phyloP scores from a whole-genome alignment of 306 rosid genomes.

The Chamaecrista fasciculata region DNA sequence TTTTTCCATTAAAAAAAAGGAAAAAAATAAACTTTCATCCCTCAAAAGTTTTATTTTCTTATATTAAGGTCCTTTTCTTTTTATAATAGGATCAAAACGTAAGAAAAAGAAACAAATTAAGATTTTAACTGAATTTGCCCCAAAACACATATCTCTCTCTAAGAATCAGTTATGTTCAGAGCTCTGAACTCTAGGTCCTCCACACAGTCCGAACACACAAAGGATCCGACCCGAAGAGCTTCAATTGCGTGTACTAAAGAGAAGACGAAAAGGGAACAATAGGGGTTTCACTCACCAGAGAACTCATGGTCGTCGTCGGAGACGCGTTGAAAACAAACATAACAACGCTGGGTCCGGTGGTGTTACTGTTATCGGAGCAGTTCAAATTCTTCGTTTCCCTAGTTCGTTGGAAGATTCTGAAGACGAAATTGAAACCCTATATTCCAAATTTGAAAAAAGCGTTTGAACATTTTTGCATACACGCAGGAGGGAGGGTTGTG shows the following conservation, averaged over 20 bases:
- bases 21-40: too few species aligned
- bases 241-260: conserved; percentile 72
- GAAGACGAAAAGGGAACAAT: conserved; percentile 63
- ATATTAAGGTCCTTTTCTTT: too few species aligned
- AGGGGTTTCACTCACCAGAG: conserved; percentile 73
- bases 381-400: conserved; percentile 55
- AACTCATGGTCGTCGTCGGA: conserved; percentile 85
- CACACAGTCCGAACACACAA: conserved; percentile 92
- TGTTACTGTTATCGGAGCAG: conserved; percentile 77
- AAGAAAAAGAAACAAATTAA: too few species aligned
- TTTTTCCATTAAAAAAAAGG: too few species aligned
- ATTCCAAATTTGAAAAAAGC: conserved; percentile 87
- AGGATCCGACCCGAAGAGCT: conserved; percentile 64
- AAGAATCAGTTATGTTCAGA: too few species aligned
- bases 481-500: too few species aligned
- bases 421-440: conserved; percentile 59
- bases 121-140: too few species aligned
- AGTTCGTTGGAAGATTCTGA: conserved; percentile 47
- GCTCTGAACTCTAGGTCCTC: too few species aligned
- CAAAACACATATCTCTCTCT: too few species aligned
- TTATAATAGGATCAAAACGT: too few species aligned
- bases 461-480: conserved; percentile 89
- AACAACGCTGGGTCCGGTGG: conserved; percentile 80
- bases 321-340: conserved; percentile 80
- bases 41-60: too few species aligned